A percentile compares a stretch with the other conserved stretches of the same genome.
Conservation (phyloP, 164 flowering plant species). For the Macadamia tetraphylla region DNA sequence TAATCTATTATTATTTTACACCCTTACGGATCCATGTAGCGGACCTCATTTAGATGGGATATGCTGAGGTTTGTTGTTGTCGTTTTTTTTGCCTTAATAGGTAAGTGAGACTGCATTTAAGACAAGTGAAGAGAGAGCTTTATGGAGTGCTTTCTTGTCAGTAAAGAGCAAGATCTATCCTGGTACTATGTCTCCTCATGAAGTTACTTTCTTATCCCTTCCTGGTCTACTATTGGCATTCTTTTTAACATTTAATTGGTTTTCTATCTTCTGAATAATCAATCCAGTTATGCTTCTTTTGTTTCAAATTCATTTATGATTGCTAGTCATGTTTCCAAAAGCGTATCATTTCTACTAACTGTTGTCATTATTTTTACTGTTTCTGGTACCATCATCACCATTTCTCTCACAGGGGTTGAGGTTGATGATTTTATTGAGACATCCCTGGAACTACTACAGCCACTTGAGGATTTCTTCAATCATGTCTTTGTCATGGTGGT, state of each 20-base stretch:
- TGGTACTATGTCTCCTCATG: slow-evolving; percentile 33
- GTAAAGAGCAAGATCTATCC: slow-evolving; percentile 52
- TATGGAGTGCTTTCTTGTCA: slow-evolving; percentile 66
- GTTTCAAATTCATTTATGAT: too few relatives aligned
- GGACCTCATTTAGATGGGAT: too few relatives aligned
- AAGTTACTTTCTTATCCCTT: neutral
- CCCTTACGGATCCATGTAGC: too few relatives aligned
- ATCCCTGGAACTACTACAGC: slow-evolving; percentile 62
- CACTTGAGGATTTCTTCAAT: slow-evolving; percentile 83
- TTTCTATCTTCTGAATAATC: neutral
- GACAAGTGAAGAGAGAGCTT: slow-evolving; percentile 63
- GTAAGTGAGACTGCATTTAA: slow-evolving; percentile 73
- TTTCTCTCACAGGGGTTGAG: slow-evolving; percentile 49
- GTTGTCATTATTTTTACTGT: neutral
- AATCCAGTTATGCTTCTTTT: neutral
- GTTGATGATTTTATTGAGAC: slow-evolving; percentile 74
- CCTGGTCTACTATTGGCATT: neutral
- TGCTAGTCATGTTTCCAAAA: too few relatives aligned
- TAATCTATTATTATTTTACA: too few relatives aligned
- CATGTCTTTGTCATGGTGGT: slow-evolving; percentile 98
- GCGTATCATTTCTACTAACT: too few relatives aligned
- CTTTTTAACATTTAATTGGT: neutral
- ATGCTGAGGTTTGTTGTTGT: too few relatives aligned
- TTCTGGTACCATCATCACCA: neutral
- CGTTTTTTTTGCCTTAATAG: slow-evolving; percentile 24